Evolutionary conservation across 305 asterid genomes (phyloP).

Genomic region (Petunia hybrid): DNA sequence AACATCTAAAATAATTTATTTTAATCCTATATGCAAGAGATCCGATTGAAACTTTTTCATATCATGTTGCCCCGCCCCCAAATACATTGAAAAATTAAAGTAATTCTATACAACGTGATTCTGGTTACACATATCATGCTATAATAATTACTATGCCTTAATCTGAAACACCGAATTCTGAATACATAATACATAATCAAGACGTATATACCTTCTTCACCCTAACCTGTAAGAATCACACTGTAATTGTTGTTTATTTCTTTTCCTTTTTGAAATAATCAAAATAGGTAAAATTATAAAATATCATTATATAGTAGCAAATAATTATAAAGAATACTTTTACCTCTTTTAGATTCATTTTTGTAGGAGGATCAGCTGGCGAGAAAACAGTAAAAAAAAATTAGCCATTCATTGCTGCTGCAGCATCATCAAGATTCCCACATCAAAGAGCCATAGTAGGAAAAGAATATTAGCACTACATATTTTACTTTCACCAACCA

Average conservation of each 20-base stretch:
- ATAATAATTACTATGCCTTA: not conserved
- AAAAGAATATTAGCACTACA: not conserved
- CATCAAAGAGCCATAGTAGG: not conserved
- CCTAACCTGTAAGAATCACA: not conserved
- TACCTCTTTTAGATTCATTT: not conserved
- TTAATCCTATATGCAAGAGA: no score
- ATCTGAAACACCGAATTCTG: no score
- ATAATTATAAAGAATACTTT: not conserved
- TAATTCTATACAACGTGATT: no score
- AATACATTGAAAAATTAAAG: no score
- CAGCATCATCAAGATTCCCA: slow-evolving; percentile 35
- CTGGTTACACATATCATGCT: no score
- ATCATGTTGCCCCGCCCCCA: no score
- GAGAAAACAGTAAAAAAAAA: not conserved
- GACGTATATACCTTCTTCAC: not conserved
- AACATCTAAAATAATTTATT: no score
- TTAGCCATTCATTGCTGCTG: slow-evolving; percentile 31
- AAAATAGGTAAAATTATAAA: not conserved
- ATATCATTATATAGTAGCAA: not conserved
- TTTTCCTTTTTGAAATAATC: not conserved
- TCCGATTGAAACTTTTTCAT: no score
- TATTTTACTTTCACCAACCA: not conserved
- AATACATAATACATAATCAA: not conserved
- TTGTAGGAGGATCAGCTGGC: not conserved
- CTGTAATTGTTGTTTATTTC: not conserved